A percentile compares a stretch with the other conserved stretches of the same genome.
phyloP scores from a whole-genome alignment of 1,284 basidiomycete species.

The Phenoliferia sp. region DNA sequence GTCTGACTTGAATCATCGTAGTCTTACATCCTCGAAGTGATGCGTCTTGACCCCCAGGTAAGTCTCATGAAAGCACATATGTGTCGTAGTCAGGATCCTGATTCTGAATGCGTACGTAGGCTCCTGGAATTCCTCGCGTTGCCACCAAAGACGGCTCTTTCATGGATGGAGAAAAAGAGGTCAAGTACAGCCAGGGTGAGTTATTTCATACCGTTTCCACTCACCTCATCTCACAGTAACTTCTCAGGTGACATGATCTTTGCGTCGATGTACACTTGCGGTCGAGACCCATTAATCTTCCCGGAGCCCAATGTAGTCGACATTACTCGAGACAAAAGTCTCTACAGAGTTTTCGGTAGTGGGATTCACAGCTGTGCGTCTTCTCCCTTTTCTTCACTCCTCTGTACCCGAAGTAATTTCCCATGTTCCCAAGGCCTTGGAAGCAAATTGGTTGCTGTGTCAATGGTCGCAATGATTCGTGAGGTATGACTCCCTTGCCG shows the following conservation, averaged over 20 bases:
- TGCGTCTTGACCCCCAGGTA: constrained; percentile 28
- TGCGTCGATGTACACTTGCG: constrained; percentile 8
- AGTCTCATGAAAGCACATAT: neutral
- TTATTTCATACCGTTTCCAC: no score
- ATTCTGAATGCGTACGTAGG: neutral
- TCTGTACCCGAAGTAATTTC: neutral
- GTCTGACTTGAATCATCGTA: neutral
- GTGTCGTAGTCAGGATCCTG: neutral
- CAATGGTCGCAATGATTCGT: constrained; percentile 11
- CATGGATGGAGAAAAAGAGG: constrained; percentile 8
- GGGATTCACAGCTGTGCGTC: constrained; percentile 15
- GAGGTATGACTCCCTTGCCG: constrained; percentile 1
- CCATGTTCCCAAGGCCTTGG: constrained; percentile 2
- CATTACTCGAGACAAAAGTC: neutral
- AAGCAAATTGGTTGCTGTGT: constrained; percentile 8
- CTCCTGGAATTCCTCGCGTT: constrained; percentile 21
- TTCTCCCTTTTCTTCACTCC: neutral
- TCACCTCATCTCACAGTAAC: no score
- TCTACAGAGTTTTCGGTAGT: constrained; percentile 3
- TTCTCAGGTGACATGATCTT: constrained; percentile 20
- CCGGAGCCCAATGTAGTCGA: constrained; percentile 12
- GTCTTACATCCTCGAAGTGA: constrained; percentile 23
- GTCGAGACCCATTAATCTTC: constrained; percentile 8
- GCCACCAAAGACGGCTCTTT: constrained; percentile 1
- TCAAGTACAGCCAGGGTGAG: constrained; percentile 8